phyloP scores from a whole-genome alignment of 2,329 filamentous ascomycete species.

The Pseudocercospora pini-densiflorae region DNA sequence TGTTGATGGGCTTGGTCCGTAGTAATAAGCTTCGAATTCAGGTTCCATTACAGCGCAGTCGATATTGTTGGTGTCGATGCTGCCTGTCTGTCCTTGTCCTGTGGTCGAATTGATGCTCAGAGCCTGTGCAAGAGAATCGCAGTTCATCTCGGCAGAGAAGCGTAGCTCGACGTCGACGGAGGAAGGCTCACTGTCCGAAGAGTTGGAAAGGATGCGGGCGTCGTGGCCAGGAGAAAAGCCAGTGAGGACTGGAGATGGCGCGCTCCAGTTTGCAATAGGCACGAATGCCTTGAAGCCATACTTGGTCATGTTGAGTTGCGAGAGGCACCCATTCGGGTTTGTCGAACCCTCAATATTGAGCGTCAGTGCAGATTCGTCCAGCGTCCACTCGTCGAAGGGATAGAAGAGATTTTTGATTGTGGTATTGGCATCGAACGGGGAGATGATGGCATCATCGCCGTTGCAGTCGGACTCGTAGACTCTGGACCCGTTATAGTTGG shows the following conservation, averaged over 20 bases:
- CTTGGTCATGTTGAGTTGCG: conserved; percentile 55
- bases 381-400: conserved; percentile 60
- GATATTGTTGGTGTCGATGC: conserved; percentile 51
- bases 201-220: conserved; percentile 56
- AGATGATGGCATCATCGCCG: conserved; percentile 56
- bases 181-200: conserved; percentile 38
- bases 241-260: conserved; percentile 63
- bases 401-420: conserved; percentile 67
- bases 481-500: conserved; percentile 54
- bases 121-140: conserved; percentile 56
- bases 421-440: conserved; percentile 59
- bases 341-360: conserved; percentile 55
- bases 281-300: conserved; percentile 67
- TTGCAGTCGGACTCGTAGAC: conserved; percentile 64
- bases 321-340: conserved; percentile 60
- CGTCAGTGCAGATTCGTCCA: conserved; percentile 52
- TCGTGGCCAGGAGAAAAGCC: conserved; percentile 67
- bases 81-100: conserved; percentile 49
- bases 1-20: conserved; percentile 57
- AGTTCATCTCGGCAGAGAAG: conserved; percentile 66
- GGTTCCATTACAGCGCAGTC: conserved; percentile 50
- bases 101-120: conserved; percentile 61
- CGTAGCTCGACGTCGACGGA: conserved; percentile 58
- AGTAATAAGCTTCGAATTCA: conserved; percentile 45
- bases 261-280: conserved; percentile 54